phyloP scores from a whole-genome alignment of 2,329 filamentous ascomycete genomes.

The Didymella exigua region DNA sequence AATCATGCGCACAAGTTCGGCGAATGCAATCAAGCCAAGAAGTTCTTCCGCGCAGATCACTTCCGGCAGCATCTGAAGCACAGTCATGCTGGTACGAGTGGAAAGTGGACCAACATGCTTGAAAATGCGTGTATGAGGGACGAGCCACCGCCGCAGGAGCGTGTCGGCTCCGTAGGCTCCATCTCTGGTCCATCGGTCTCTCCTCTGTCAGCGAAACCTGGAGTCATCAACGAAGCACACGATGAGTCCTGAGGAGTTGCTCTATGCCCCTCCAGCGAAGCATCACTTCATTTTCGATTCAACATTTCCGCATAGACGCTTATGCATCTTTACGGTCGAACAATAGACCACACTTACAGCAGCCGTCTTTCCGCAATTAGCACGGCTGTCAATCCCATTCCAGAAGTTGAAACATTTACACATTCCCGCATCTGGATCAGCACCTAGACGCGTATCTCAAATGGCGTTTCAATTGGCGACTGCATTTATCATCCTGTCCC shows the following conservation, averaged over 20 bases:
- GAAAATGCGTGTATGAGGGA: constrained; percentile 97
- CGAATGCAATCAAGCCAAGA: constrained; percentile 98
- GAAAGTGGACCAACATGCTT: constrained; percentile 98
- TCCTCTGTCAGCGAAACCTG: constrained; percentile 42
- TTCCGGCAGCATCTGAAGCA: constrained; percentile 98
- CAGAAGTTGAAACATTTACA: constrained; percentile 2
- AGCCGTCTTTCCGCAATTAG: background rate
- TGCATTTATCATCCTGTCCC: background rate
- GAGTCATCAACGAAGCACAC: constrained; percentile 48
- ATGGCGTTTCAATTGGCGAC: constrained; percentile 4
- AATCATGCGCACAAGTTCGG: constrained; percentile 94
- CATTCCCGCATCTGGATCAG: constrained; percentile 1
- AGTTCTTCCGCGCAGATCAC: constrained; percentile 96
- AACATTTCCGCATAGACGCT: constrained; percentile 10
- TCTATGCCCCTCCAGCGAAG: constrained; percentile 31
- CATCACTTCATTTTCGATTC: constrained; percentile 26
- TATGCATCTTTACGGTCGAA: constrained; percentile 2
- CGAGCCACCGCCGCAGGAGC: constrained; percentile 65
- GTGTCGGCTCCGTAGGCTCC: constrained; percentile 39
- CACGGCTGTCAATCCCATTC: background rate
- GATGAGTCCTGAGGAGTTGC: constrained; percentile 42
- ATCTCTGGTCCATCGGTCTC: constrained; percentile 36
- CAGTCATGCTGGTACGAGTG: constrained; percentile 92
- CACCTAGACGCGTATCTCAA: constrained; percentile 8
- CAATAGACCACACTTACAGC: background rate